Percentiles rank a stretch among this genome's conserved stretches.
Conservation (phyloP, 1,139 yeast species). For the Suhomyces bribrorum region DNA sequence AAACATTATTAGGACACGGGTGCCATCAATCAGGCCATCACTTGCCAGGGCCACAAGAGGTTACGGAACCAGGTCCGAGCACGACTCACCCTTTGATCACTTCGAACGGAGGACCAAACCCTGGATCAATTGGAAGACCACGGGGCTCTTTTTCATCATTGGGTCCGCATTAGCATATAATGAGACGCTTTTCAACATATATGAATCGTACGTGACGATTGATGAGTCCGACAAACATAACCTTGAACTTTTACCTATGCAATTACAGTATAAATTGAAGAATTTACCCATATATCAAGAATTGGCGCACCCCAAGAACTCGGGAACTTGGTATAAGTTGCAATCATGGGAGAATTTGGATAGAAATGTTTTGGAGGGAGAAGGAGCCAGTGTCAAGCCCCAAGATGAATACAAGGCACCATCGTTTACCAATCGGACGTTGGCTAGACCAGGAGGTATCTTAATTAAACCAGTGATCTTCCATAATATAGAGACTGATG, state of each 20-base stretch:
- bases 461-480: conserved; percentile 73
- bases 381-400: conserved; percentile 16
- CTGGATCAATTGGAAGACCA: conserved; percentile 37
- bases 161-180: conserved; percentile 39
- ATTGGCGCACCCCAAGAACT: conserved; percentile 39
- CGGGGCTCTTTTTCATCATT: conserved; percentile 26
- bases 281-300: conserved; percentile 54
- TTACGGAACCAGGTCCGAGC: conserved; percentile 28
- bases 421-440: conserved; percentile 33
- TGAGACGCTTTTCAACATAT: conserved; percentile 36
- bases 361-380: conserved; percentile 38
- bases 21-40: not conserved
- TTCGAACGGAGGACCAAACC: conserved; percentile 28
- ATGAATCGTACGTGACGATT: conserved; percentile 31
- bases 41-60: not conserved
- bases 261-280: conserved; percentile 50
- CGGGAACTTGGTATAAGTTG: conserved; percentile 44
- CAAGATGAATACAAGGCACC: conserved; percentile 36
- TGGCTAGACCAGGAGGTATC: conserved; percentile 71
- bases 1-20: not conserved
- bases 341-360: conserved; percentile 66
- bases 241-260: conserved; percentile 19
- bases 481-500: conserved; percentile 55
- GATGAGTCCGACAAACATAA: conserved; percentile 24
- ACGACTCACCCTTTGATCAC: conserved; percentile 41